Conservation (phyloP, 148 eudicot species). For the Rhododendron molle region DNA sequence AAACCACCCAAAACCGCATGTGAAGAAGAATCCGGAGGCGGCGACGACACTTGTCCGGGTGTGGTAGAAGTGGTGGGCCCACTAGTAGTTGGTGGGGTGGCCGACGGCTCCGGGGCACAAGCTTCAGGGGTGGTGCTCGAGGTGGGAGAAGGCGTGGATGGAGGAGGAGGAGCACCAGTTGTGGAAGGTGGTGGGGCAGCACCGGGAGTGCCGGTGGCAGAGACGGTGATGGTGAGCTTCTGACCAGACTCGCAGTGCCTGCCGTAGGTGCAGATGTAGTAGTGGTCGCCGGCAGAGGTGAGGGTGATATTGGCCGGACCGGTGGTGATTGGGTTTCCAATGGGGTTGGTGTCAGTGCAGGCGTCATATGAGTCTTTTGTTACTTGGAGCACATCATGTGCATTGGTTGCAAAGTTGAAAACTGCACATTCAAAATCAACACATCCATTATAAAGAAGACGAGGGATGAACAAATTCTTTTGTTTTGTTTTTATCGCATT, state of each 20-base stretch:
- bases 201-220: not conserved
- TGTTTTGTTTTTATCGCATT: too few species aligned
- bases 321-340: conserved; percentile 6
- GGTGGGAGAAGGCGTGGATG: conserved; percentile 9
- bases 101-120: conserved; percentile 6
- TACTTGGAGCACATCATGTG: conserved; percentile 7
- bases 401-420: conserved; percentile 19
- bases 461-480: not conserved
- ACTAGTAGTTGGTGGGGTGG: not conserved
- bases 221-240: conserved; percentile 16
- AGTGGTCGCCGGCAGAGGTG: conserved; percentile 12
- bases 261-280: conserved; percentile 21
- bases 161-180: not conserved
- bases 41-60: not conserved
- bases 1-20: not conserved
- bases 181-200: conserved; percentile 8
- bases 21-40: conserved; percentile 3
- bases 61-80: not conserved
- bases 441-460: not conserved
- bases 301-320: conserved; percentile 23
- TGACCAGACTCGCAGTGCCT: conserved; percentile 12
- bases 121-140: conserved; percentile 8
- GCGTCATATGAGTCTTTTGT: conserved; percentile 14
- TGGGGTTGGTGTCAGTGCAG: conserved; percentile 10
- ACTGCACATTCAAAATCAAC: conserved; percentile 1